Evolutionary conservation across 352 stramenopile species (phyloP), one percentile per base, ranked within the genome.

Genomic region (Pythium brachiatum): DNA sequence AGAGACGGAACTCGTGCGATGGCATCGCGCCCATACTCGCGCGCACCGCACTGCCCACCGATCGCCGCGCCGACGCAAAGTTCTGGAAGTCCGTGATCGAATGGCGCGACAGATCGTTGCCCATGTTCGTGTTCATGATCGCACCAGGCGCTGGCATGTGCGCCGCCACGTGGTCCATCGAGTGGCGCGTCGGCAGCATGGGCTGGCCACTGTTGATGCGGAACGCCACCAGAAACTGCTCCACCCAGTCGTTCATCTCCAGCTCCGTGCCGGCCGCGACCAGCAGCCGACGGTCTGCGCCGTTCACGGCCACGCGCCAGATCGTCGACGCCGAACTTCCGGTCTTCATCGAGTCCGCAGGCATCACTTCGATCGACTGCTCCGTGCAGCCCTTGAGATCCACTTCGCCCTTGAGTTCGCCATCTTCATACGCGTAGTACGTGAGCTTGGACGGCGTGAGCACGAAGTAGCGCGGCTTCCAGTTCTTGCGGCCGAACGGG

Each of bases 41-140:
- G 26, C 79, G 78, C 18, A 77, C 41, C 1, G 57, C 55, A n/a
- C 61, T 68, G 1, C 65, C 54, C 18, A 74, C 63, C 9, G 68
- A 70, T 15, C 73, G 67, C 21, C 82, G 66, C 16, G 82, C 74
- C 5, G 74, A 68, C 16, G 83, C 77, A 65, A 93, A 93, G 74
- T 91, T 93, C 62, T 90, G 83, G 66, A 93, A 93, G 61, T 93
- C 81, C 13, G 74, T 76, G 39, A 93, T 90, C 39, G 56, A 66
- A 29, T 68, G 60, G 50, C 60, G 54, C 16, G 53, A 39, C 7
- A 55, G 16, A 50, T 65, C 66, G 13, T 1, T 36, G 15, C 55
- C 54, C 23, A 32, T 41, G n/a, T 25, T 20, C 9, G 54, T 56
- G 29, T 46, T 46, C 11, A 53, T 38, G 32, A 57, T 62, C 16